Evolutionary conservation across 2,329 filamentous ascomycete genomes (phyloP), one percentile per base, ranked within the genome.

Genomic region (Aspergillus sclerotialis): DNA sequence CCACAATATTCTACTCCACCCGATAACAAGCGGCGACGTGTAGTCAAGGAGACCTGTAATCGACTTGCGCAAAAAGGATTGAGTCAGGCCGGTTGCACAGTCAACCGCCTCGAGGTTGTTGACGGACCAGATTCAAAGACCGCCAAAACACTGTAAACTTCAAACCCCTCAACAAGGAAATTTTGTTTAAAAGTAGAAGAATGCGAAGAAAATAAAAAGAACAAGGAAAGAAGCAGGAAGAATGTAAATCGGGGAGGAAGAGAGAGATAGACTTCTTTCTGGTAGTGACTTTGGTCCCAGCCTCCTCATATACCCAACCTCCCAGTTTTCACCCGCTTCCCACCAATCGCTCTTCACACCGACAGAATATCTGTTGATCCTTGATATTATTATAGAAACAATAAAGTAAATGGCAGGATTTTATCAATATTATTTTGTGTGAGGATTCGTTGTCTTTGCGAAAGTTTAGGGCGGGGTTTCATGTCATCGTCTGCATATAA

Each of bases 121-220:
- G n/a, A n/a, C n/a, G n/a, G n/a, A n/a, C n/a, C n/a, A n/a, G n/a
- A n/a, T n/a, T n/a, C n/a, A n/a, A n/a, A n/a, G n/a, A n/a, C n/a
- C n/a, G n/a, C n/a, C n/a, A n/a, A n/a, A n/a, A n/a, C n/a, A n/a
- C n/a, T n/a, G n/a, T n/a, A n/a, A n/a, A n/a, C 23, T 24, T 24
- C 23, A 24, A n/a, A 24, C 23, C n/a, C n/a, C n/a, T n/a, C n/a
- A n/a, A n/a, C n/a, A n/a, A n/a, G n/a, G n/a, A n/a, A n/a, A n/a
- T n/a, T n/a, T n/a, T n/a, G n/a, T n/a, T n/a, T n/a, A 33, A 31
- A 37, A 30, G 26, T 31, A 32, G 37, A 35, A 49, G 52, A 48
- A 39, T 28, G 25, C n/a, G n/a, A n/a, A n/a, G n/a, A 43, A 38
- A 30, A 32, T 7, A 6, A 17, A 38, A 30, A 13, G 9, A 28